A percentile compares a stretch with the other conserved stretches of the same genome.
Conservation (phyloP, 148 eudicot species). For the Amaranthus palmeri region DNA sequence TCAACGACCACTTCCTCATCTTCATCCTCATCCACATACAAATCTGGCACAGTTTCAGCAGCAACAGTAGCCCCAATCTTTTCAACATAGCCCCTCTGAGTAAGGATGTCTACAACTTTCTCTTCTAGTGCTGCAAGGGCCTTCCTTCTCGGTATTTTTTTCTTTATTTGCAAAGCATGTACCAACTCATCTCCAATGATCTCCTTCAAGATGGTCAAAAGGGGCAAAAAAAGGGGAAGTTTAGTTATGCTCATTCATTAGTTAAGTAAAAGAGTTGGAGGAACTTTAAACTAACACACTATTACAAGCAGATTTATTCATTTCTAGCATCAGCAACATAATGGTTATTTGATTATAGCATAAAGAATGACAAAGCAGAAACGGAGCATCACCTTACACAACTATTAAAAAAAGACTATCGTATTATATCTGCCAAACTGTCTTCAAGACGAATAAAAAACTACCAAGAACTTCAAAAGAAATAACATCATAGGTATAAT, state of each 20-base stretch:
- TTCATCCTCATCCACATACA: conserved; percentile 79
- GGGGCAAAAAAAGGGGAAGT: neutral
- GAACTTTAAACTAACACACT: neutral
- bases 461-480: conserved; percentile 1
- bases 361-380: neutral
- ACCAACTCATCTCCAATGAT: conserved; percentile 83
- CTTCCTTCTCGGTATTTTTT: conserved; percentile 90
- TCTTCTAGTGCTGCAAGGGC: conserved; percentile 82
- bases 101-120: conserved; percentile 71
- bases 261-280: neutral
- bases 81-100: conserved; percentile 86
- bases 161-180: conserved; percentile 69
- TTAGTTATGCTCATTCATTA: neutral
- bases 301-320: neutral
- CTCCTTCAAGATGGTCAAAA: conserved; percentile 45
- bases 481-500: neutral
- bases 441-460: neutral
- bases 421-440: neutral
- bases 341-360: neutral
- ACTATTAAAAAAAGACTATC: neutral
- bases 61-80: conserved; percentile 47
- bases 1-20: conserved; percentile 96
- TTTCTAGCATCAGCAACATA: conserved; percentile 8
- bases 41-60: conserved; percentile 50
- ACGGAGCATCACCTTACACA: neutral